Conservation (phyloP, 345 rosid species). For the Toxicodendron radicans region DNA sequence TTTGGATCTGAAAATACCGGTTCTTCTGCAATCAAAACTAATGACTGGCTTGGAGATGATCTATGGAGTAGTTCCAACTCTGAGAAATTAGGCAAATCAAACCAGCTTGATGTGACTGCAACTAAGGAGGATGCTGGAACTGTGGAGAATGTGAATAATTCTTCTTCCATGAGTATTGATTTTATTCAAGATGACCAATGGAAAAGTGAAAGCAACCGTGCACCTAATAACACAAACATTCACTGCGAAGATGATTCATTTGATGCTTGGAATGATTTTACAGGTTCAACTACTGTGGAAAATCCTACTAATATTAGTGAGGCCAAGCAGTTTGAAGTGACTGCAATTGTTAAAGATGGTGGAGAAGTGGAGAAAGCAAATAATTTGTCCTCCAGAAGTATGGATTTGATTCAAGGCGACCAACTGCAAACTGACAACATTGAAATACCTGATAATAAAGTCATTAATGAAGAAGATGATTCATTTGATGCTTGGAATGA, state of each 20-base stretch:
- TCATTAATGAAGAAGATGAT: conserved; percentile 45
- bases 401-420: conserved; percentile 29
- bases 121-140: conserved; percentile 18
- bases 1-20: conserved; percentile 49
- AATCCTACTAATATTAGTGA: conserved; percentile 24
- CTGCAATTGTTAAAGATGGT: background rate
- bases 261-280: conserved; percentile 70
- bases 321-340: background rate
- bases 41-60: conserved; percentile 55
- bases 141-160: conserved; percentile 17
- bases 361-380: conserved; percentile 11
- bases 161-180: conserved; percentile 13
- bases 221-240: conserved; percentile 24
- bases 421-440: conserved; percentile 38
- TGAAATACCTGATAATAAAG: conserved; percentile 25
- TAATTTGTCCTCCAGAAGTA: background rate
- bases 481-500: conserved; percentile 68
- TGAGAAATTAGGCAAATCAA: conserved; percentile 19
- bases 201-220: conserved; percentile 30
- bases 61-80: conserved; percentile 31
- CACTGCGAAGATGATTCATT: conserved; percentile 48
- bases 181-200: conserved; percentile 37
- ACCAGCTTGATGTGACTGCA: conserved; percentile 19
- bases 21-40: conserved; percentile 35
- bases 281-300: conserved; percentile 46